Conservation (phyloP, 1,139 yeast species). For the Candida freyschussii region DNA sequence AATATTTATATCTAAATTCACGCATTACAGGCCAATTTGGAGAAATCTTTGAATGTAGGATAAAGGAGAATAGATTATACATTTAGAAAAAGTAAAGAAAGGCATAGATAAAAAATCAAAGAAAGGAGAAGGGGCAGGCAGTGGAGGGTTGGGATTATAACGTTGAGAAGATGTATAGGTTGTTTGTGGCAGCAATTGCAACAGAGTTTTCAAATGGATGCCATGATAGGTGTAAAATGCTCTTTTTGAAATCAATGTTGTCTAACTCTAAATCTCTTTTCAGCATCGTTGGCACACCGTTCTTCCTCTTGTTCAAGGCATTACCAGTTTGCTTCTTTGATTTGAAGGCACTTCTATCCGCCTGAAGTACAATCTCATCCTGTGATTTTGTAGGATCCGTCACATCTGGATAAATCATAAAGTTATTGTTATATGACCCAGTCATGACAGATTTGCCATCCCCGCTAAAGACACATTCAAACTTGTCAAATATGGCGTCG, state of each 20-base stretch:
- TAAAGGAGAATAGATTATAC: too few relatives aligned
- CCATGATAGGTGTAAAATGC: slow-evolving; percentile 95
- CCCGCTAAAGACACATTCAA: slow-evolving; percentile 93
- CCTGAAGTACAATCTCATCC: slow-evolving; percentile 81
- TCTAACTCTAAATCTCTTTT: slow-evolving; percentile 58
- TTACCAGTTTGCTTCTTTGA: slow-evolving; percentile 47
- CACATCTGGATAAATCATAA: slow-evolving; percentile 91
- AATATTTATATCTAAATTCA: too few relatives aligned
- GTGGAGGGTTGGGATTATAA: slow-evolving; percentile 15
- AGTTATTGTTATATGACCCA: slow-evolving; percentile 94
- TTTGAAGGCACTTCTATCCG: slow-evolving; percentile 96
- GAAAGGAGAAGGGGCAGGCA: too few relatives aligned
- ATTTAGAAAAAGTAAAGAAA: too few relatives aligned
- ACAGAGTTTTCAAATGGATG: slow-evolving; percentile 96
- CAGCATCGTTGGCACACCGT: slow-evolving; percentile 31
- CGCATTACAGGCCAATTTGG: too few relatives aligned
- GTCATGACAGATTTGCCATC: slow-evolving; percentile 93
- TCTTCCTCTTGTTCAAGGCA: slow-evolving; percentile 22
- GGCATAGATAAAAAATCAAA: too few relatives aligned
- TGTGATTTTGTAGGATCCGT: slow-evolving; percentile 37
- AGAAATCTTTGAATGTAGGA: too few relatives aligned
- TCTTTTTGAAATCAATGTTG: slow-evolving; percentile 89
- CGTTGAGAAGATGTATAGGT: slow-evolving; percentile 63
- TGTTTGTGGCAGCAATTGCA: slow-evolving; percentile 98
- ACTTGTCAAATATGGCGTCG: slow-evolving; percentile 97